phyloP scores from a whole-genome alignment of 2,329 filamentous ascomycete species.

The Colletotrichum sp. region DNA sequence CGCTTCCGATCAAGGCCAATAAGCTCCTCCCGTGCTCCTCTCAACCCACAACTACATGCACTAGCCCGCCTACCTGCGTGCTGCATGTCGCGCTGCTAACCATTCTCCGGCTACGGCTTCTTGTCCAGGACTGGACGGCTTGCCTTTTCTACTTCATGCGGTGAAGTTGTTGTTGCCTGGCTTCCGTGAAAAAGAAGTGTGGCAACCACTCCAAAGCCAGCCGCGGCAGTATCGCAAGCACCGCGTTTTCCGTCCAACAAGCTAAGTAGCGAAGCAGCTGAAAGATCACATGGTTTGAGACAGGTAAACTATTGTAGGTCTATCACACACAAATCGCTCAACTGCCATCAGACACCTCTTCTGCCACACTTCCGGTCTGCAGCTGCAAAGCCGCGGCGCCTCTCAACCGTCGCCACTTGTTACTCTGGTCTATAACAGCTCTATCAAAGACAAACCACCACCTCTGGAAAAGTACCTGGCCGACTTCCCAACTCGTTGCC shows the following conservation, averaged over 20 bases:
- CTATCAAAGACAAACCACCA: constrained; percentile 68
- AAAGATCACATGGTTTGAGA: not conserved
- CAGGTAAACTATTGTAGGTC: not conserved
- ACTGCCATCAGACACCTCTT: not conserved
- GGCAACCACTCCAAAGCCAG: not conserved
- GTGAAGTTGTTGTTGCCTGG: not conserved
- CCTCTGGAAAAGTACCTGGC: constrained; percentile 60
- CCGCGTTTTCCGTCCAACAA: not conserved
- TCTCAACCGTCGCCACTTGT: constrained; percentile 52
- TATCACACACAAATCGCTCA: not conserved
- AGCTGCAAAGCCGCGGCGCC: constrained; percentile 37
- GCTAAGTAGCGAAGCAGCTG: not conserved
- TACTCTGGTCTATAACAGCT: constrained; percentile 57
- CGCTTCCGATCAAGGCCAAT: not conserved
- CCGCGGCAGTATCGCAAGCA: not conserved
- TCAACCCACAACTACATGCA: not conserved
- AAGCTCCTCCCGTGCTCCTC: not conserved
- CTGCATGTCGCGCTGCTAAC: not conserved
- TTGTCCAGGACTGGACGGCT: not conserved
- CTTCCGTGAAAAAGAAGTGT: not conserved
- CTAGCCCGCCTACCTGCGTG: not conserved
- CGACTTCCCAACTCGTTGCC: constrained; percentile 59
- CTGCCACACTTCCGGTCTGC: not conserved
- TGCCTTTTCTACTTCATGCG: not conserved
- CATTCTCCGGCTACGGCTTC: not conserved